Conservation (phyloP, 1,139 yeast genomes). For the Candida mesenterica region DNA sequence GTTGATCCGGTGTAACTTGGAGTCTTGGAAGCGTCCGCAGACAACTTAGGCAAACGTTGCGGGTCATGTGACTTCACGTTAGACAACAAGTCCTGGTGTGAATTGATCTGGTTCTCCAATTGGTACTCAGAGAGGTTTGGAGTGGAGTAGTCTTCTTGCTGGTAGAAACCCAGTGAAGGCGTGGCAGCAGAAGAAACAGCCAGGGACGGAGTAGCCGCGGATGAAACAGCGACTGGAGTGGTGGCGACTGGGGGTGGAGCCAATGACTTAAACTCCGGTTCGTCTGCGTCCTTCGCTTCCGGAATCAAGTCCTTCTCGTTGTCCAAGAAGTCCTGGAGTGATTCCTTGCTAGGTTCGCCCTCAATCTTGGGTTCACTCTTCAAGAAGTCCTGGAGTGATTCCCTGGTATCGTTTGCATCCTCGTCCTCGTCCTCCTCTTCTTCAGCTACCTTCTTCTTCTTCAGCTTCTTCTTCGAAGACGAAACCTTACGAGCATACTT, state of each 20-base stretch:
- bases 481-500: slow-evolving; percentile 19
- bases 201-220: slow-evolving; percentile 10
- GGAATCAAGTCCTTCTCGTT: slow-evolving; percentile 9
- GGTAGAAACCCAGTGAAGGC: slow-evolving; percentile 17
- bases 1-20: background rate
- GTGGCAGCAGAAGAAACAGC: slow-evolving; percentile 7
- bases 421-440: slow-evolving; percentile 9
- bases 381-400: slow-evolving; percentile 11
- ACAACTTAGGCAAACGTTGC: slow-evolving; percentile 30
- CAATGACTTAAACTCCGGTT: slow-evolving; percentile 1
- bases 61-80: slow-evolving; percentile 40
- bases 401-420: slow-evolving; percentile 14
- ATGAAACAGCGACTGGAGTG: background rate
- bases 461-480: slow-evolving; percentile 7
- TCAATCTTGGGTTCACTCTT: background rate
- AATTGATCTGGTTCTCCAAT: slow-evolving; percentile 39
- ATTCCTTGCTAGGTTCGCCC: background rate
- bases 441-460: slow-evolving; percentile 4
- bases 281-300: slow-evolving; percentile 1
- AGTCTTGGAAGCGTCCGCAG: background rate
- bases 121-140: slow-evolving; percentile 50
- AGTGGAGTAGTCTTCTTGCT: slow-evolving; percentile 37
- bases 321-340: background rate
- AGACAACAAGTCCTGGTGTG: slow-evolving; percentile 36
- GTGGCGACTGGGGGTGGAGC: background rate